phyloP scores from a whole-genome alignment of 2,329 filamentous ascomycete genomes.

The Exophiala mesophila region DNA sequence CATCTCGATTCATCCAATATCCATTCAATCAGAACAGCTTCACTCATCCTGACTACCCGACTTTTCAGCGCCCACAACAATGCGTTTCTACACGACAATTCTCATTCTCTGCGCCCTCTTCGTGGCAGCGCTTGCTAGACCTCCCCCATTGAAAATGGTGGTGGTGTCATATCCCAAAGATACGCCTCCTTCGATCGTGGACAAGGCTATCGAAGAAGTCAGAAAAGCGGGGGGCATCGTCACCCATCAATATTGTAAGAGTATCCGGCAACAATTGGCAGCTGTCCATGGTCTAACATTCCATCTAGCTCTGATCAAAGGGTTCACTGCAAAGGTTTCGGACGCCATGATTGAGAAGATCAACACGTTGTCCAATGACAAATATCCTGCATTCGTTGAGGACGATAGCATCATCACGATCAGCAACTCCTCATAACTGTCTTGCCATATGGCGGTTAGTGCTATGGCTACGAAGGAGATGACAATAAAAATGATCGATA shows the following conservation, averaged over 20 bases:
- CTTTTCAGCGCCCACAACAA: too few species aligned
- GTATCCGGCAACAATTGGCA: too few species aligned
- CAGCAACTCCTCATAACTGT: constrained; percentile 24
- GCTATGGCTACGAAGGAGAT: too few species aligned
- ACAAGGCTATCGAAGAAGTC: constrained; percentile 67
- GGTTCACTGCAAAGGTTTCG: constrained; percentile 70
- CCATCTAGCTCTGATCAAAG: constrained; percentile 50
- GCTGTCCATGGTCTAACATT: constrained; percentile 30
- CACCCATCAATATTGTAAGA: constrained; percentile 75
- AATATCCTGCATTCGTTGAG: constrained; percentile 65
- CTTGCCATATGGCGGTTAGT: too few species aligned
- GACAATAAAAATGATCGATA: not conserved
- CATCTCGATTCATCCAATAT: too few species aligned
- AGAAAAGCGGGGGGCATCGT: constrained; percentile 66
- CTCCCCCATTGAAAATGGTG: constrained; percentile 59
- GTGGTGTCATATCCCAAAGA: constrained; percentile 72
- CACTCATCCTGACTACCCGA: too few species aligned
- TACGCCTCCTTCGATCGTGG: constrained; percentile 63
- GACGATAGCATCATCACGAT: constrained; percentile 66
- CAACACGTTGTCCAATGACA: constrained; percentile 52
- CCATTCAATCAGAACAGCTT: too few species aligned
- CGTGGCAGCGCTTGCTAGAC: constrained; percentile 45
- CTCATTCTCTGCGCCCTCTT: constrained; percentile 57
- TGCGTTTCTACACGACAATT: constrained; percentile 61
- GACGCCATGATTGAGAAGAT: constrained; percentile 64